phyloP scores from a whole-genome alignment of 2,329 filamentous ascomycete genomes.

The Aspergillus thermomutatus region DNA sequence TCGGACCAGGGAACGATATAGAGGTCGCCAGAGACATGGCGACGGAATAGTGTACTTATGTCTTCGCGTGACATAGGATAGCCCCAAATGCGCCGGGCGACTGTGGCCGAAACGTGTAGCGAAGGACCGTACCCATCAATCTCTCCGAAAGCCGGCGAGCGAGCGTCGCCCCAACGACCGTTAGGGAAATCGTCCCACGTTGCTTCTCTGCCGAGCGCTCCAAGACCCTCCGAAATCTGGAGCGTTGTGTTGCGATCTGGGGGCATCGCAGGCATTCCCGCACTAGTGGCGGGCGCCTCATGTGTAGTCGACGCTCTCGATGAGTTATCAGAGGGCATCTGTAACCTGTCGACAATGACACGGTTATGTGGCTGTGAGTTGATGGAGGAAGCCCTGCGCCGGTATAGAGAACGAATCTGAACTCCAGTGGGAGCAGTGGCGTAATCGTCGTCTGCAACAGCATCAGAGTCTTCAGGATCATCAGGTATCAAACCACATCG shows the following conservation, averaged over 20 bases:
- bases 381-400: slow-evolving; percentile 69
- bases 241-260: slow-evolving; percentile 81
- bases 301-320: slow-evolving; percentile 39
- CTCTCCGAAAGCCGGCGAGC: slow-evolving; percentile 90
- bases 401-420: slow-evolving; percentile 31
- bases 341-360: slow-evolving; percentile 68
- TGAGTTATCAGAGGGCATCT: slow-evolving; percentile 27
- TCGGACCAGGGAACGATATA: slow-evolving; percentile 90
- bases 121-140: slow-evolving; percentile 99
- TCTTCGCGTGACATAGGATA: slow-evolving; percentile 67
- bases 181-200: slow-evolving; percentile 99
- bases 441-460: slow-evolving; percentile 39
- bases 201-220: slow-evolving; percentile 82
- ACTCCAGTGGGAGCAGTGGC: slow-evolving; percentile 18
- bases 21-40: slow-evolving; percentile 75
- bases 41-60: slow-evolving; percentile 75
- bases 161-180: slow-evolving; percentile 88
- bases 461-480: slow-evolving; percentile 47
- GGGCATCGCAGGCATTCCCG: slow-evolving; percentile 66
- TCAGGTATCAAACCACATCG: slow-evolving; percentile 74
- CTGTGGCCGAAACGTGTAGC: slow-evolving; percentile 80
- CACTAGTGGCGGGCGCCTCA: slow-evolving; percentile 73
- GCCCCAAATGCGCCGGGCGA: slow-evolving; percentile 83
- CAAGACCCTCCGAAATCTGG: slow-evolving; percentile 91
- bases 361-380: slow-evolving; percentile 85